A percentile compares a stretch with the other conserved stretches of the same genome.
These are phyloP conservation scores for Wickerhamiella azymoides DNA, from an alignment of 805 yeast genomes.

Conservation along the genomic window DNA sequence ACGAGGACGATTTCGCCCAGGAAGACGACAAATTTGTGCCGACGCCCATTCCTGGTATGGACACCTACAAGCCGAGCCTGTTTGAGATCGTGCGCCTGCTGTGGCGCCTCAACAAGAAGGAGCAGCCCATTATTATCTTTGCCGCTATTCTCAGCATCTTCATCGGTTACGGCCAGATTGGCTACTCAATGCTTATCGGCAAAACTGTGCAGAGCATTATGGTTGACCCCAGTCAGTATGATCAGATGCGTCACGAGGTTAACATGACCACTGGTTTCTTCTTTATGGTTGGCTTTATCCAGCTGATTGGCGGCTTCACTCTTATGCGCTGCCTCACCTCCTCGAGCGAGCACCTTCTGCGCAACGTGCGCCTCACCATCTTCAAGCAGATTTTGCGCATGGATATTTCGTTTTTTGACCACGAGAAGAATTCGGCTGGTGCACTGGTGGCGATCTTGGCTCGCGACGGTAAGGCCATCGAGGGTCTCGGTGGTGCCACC, in stretches of 20 bases:
- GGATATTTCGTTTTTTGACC: slow-evolving; percentile 21
- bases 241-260: slow-evolving; percentile 14
- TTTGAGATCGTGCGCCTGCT: slow-evolving; percentile 6
- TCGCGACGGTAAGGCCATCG: slow-evolving; percentile 21
- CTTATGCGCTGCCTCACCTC: slow-evolving; percentile 8
- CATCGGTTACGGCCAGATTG: slow-evolving; percentile 17
- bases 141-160: slow-evolving; percentile 15
- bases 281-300: slow-evolving; percentile 8
- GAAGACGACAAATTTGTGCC: background rate
- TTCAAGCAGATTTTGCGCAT: slow-evolving; percentile 19
- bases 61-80: background rate
- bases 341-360: slow-evolving; percentile 17
- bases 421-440: slow-evolving; percentile 20
- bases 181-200: slow-evolving; percentile 18
- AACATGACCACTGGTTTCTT: slow-evolving; percentile 12
- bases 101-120: slow-evolving; percentile 13
- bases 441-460: slow-evolving; percentile 19
- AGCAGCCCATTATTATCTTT: slow-evolving; percentile 10
- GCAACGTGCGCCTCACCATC: slow-evolving; percentile 15
- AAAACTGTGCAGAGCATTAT: slow-evolving; percentile 14
- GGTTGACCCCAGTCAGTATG: slow-evolving; percentile 10
- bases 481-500: slow-evolving; percentile 21
- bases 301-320: slow-evolving; percentile 4
- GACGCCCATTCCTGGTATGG: background rate
- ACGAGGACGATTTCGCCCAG: slow-evolving; percentile 4